Evolutionary conservation across 2,329 filamentous ascomycete species (phyloP), one percentile per base, ranked within the genome.

Genomic region (Fusarium circinatum): DNA sequence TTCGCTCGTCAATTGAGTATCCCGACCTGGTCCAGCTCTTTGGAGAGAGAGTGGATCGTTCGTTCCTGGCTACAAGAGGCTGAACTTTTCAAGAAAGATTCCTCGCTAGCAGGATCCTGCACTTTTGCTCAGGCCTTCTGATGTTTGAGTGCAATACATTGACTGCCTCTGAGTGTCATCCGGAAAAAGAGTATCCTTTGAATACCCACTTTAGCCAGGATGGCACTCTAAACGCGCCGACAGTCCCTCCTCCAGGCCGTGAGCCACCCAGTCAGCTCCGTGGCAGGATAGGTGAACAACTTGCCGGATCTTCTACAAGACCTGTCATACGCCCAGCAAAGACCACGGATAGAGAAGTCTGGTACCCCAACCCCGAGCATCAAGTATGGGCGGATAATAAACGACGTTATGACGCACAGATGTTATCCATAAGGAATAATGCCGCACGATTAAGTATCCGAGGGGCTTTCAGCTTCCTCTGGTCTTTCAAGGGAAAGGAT

Each of bases 271-370:
- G n/a, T n/a, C n/a, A n/a, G n/a, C n/a, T n/a, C n/a, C n/a, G n/a
- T n/a, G n/a, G n/a, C n/a, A n/a, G n/a, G n/a, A n/a, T n/a, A n/a
- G n/a, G n/a, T n/a, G n/a, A n/a, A n/a, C n/a, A n/a, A n/a, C n/a
- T n/a, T n/a, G n/a, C n/a, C n/a, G n/a, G 30, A 0, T 20, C 17
- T 11, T 24, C 48, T 8, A 34, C 12, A 20, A 34, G 48, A 20
- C 30, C n/a, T 8, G 0, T 24, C 4, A 24, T 0, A 2, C 30
- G n/a, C 8, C 48, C 22, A 11, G n/a, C 12, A 0, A 34, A 0
- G 3, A 1, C 15, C 8, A 34, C 17, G 0, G 8, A 11, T 2
- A 2, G 1, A 0, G 3, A 24, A 34, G 2, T 3, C 3, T 51
- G 30, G 48, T 24, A 14, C 8, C 2, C 1, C 6, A 51, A 51